Evolutionary conservation across 805 yeast species (phyloP).

Genomic region (Candida oleophila): DNA sequence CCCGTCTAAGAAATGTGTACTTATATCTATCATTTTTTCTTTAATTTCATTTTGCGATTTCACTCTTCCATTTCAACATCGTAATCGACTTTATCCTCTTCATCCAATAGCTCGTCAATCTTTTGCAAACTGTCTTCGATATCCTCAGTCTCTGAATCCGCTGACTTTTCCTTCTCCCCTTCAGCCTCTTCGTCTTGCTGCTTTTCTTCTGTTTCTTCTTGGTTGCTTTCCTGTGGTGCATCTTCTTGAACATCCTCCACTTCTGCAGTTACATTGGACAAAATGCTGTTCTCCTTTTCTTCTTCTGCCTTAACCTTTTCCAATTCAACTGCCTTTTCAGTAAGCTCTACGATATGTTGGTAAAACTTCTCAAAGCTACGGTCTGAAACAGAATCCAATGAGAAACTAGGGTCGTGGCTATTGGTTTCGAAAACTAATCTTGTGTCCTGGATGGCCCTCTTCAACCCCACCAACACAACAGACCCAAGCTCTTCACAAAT

Average conservation of each 20-base stretch:
- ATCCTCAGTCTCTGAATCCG: conserved; percentile 5
- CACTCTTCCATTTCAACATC: conserved; percentile 26
- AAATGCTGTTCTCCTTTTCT: conserved; percentile 13
- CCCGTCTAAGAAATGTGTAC: too few species aligned
- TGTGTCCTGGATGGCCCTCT: conserved; percentile 35
- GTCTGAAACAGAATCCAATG: conserved; percentile 28
- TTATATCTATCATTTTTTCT: too few species aligned
- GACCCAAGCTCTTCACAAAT: conserved; percentile 28
- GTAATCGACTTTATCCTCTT: conserved; percentile 39
- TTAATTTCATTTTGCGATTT: too few species aligned
- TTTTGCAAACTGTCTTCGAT: conserved; percentile 18
- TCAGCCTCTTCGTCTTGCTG: conserved; percentile 12
- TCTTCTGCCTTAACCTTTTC: conserved; percentile 12
- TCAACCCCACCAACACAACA: conserved; percentile 29
- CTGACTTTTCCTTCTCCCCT: conserved; percentile 10
- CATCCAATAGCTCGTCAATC: conserved; percentile 36
- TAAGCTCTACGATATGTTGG: conserved; percentile 20
- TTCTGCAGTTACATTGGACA: not conserved
- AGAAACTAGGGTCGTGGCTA: conserved; percentile 25
- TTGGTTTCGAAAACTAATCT: conserved; percentile 21
- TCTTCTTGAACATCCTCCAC: not conserved
- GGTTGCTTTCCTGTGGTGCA: conserved; percentile 15
- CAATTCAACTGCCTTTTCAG: conserved; percentile 21
- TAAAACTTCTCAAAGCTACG: conserved; percentile 32
- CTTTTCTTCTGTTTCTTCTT: conserved; percentile 20